Conservation (phyloP, 306 rosid species). For the Abrus pulchellus region DNA sequence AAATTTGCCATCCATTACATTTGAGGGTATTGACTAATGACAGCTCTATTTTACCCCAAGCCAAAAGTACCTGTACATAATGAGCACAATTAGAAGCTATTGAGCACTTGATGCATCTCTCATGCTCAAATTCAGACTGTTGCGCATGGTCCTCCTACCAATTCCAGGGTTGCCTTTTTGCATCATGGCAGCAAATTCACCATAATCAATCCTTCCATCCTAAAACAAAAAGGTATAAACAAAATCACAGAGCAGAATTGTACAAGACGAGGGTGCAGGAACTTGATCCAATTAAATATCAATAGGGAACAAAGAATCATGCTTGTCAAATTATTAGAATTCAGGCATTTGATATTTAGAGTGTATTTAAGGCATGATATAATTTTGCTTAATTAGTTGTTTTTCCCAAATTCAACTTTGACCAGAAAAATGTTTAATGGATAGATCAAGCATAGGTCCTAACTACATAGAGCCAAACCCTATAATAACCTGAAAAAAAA, state of each 20-base stretch:
- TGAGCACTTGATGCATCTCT: constrained; percentile 80
- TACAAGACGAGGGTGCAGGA: constrained; percentile 12
- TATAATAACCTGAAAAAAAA: constrained; percentile 9
- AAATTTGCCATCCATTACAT: constrained; percentile 9
- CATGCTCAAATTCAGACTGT: constrained; percentile 93
- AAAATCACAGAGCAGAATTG: constrained; percentile 45
- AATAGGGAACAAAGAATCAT: constrained; percentile 10
- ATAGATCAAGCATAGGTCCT: constrained; percentile 40
- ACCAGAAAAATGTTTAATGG: constrained; percentile 15
- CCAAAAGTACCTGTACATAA: constrained; percentile 60
- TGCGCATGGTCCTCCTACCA: constrained; percentile 95
- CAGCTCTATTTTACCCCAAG: constrained; percentile 43
- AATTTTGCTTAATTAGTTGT: constrained; percentile 8
- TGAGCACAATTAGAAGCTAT: constrained; percentile 57
- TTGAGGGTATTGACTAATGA: not conserved
- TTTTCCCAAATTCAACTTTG: constrained; percentile 34
- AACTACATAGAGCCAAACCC: constrained; percentile 10
- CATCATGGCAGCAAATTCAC: constrained; percentile 98
- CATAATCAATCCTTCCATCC: constrained; percentile 96
- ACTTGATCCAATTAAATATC: constrained; percentile 27
- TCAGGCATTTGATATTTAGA: constrained; percentile 42
- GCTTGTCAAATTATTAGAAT: constrained; percentile 41
- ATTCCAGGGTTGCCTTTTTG: constrained; percentile 87
- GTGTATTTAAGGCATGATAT: constrained; percentile 18
- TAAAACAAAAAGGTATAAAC: constrained; percentile 46